A percentile compares a stretch with the other conserved stretches of the same genome.
Conservation (phyloP, 106 monocot species). For the Dendrobium officinale region DNA sequence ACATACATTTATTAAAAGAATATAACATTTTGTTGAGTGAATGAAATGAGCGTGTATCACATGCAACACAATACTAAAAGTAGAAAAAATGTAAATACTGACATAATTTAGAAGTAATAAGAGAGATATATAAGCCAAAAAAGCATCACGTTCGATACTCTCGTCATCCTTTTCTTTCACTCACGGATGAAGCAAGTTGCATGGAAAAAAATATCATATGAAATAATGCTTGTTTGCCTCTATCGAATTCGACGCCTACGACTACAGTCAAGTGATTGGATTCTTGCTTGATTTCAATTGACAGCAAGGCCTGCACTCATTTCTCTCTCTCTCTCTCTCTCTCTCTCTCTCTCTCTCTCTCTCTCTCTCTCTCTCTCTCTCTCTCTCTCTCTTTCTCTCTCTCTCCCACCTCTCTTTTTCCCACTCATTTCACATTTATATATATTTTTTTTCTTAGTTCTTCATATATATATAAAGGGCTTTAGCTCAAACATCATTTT, state of each 20-base stretch:
- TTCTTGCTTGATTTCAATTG: neutral
- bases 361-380: conserved; percentile 7
- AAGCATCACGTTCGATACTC: neutral
- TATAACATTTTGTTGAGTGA: too few species aligned
- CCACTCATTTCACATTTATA: too few species aligned
- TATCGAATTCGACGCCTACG: neutral
- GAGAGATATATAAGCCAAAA: neutral
- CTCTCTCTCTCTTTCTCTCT: neutral
- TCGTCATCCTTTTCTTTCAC: neutral
- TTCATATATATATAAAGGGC: too few species aligned
- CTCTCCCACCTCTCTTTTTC: neutral
- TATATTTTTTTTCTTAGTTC: too few species aligned
- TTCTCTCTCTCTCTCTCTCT: conserved; percentile 5
- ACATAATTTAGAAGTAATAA: too few species aligned
- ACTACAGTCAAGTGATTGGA: conserved; percentile 3
- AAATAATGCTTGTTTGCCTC: conserved; percentile 2
- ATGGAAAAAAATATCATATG: neutral
- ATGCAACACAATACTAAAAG: too few species aligned
- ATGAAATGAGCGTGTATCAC: too few species aligned
- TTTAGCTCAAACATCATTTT: too few species aligned
- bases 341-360: conserved; percentile 10
- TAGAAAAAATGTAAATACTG: too few species aligned
- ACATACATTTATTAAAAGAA: too few species aligned
- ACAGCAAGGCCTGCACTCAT: neutral
- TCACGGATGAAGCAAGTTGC: neutral